Evolutionary conservation across 306 rosid species (phyloP).

Genomic region (Pyrus pyrifolia): DNA sequence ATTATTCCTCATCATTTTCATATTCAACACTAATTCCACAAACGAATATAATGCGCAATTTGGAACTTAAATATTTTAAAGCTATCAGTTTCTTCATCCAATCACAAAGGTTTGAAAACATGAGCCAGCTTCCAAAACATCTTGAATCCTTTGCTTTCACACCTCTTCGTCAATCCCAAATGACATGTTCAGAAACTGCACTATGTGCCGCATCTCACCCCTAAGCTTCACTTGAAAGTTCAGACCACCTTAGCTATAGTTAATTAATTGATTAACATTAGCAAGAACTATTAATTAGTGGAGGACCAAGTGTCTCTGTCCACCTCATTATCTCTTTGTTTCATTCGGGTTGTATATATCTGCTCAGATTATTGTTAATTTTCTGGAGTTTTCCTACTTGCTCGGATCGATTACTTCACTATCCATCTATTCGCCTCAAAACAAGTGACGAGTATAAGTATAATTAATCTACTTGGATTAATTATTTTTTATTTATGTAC

Average conservation of each 20-base stretch:
- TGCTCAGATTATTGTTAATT: background rate
- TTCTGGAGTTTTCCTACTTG: background rate
- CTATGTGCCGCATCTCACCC: background rate
- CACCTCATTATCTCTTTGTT: background rate
- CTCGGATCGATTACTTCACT: background rate
- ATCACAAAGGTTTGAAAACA: background rate
- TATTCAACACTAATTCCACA: background rate
- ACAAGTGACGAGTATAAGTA: background rate
- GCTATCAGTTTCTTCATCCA: background rate
- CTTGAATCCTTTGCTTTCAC: background rate
- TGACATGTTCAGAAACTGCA: background rate
- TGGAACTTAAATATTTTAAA: background rate
- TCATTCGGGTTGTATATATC: background rate
- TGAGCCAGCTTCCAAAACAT: background rate
- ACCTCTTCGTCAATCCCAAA: background rate
- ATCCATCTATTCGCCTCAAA: background rate
- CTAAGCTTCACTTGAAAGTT: background rate
- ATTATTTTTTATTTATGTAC: too few species aligned
- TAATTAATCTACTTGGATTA: background rate
- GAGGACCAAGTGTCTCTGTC: background rate
- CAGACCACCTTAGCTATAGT: background rate
- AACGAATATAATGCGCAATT: background rate
- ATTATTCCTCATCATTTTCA: background rate
- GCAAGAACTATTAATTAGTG: background rate
- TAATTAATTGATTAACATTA: background rate